Conservation (phyloP, 2,329 filamentous ascomycete species). For the Lachnellula occidentalis region DNA sequence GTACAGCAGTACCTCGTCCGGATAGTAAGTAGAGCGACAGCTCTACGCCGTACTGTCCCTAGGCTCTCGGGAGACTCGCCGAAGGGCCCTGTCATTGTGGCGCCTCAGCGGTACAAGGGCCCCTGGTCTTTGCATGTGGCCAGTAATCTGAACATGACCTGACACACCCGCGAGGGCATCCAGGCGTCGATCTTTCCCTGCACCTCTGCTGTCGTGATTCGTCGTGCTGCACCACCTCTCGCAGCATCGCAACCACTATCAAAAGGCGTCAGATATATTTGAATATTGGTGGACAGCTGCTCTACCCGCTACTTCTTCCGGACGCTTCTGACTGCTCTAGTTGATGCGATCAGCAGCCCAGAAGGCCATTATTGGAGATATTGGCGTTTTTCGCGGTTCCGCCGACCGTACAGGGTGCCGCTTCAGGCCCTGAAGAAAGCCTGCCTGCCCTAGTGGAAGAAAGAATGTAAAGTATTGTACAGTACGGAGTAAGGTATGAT, state of each 20-base stretch:
- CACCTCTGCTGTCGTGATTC: slow-evolving; percentile 16
- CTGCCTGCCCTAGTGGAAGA: no score
- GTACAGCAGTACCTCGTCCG: neutral
- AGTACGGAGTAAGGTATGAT: neutral
- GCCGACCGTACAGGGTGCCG: neutral
- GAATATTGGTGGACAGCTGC: slow-evolving; percentile 15
- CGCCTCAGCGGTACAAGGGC: neutral
- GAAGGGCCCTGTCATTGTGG: slow-evolving; percentile 12
- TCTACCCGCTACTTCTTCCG: neutral
- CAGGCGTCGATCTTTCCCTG: slow-evolving; percentile 21
- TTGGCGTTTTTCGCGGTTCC: neutral
- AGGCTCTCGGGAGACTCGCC: slow-evolving; percentile 8
- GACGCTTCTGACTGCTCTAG: neutral
- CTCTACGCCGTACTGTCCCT: no score
- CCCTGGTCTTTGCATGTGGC: slow-evolving; percentile 4
- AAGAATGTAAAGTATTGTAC: no score
- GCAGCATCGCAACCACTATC: slow-evolving; percentile 1
- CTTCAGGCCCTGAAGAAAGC: neutral
- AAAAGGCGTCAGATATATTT: slow-evolving; percentile 7
- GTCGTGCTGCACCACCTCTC: slow-evolving; percentile 11
- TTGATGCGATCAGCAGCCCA: slow-evolving; percentile 4
- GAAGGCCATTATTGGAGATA: neutral
- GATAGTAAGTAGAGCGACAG: neutral
- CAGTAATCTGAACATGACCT: slow-evolving; percentile 15
- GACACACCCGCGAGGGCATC: slow-evolving; percentile 21